These are phyloP conservation scores for Fagopyrum tataricum DNA, from an alignment of 148 eudicot genomes.

Conservation along the genomic window DNA sequence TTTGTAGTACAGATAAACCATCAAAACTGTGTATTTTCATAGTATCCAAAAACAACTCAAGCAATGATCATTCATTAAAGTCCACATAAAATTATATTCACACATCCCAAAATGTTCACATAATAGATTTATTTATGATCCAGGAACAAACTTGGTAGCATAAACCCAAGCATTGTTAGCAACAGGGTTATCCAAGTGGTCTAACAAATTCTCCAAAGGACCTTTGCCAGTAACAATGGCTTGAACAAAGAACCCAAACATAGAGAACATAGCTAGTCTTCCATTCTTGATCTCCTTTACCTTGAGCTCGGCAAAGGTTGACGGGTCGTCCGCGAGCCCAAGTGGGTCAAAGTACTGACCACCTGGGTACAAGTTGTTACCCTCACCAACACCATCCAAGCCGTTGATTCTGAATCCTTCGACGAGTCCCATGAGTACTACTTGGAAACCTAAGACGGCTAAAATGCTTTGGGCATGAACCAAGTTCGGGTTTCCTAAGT, in stretches of 20 bases:
- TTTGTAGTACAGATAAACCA: neutral
- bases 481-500: slow-evolving; percentile 81
- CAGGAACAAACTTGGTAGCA: slow-evolving; percentile 15
- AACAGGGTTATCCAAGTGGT: slow-evolving; percentile 80
- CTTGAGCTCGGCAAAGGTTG: slow-evolving; percentile 76
- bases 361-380: slow-evolving; percentile 74
- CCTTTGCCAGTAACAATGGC: slow-evolving; percentile 84
- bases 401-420: slow-evolving; percentile 85
- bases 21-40: neutral
- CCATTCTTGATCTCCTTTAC: slow-evolving; percentile 89
- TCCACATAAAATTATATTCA: slow-evolving; percentile 5
- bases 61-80: slow-evolving; percentile 8
- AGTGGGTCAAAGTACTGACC: slow-evolving; percentile 79
- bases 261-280: slow-evolving; percentile 78
- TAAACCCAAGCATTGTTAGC: slow-evolving; percentile 74
- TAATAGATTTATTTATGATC: neutral
- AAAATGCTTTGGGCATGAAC: slow-evolving; percentile 87
- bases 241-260: slow-evolving; percentile 86
- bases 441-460: slow-evolving; percentile 65
- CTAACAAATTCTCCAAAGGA: slow-evolving; percentile 74
- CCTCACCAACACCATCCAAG: slow-evolving; percentile 69
- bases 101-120: neutral
- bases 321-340: slow-evolving; percentile 75
- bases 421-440: slow-evolving; percentile 75
- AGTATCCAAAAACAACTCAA: neutral